Evolutionary conservation across 176 grass and related monocot genomes (phyloP), one percentile per base, ranked within the genome.

Genomic region (Aegilops tauschii): DNA sequence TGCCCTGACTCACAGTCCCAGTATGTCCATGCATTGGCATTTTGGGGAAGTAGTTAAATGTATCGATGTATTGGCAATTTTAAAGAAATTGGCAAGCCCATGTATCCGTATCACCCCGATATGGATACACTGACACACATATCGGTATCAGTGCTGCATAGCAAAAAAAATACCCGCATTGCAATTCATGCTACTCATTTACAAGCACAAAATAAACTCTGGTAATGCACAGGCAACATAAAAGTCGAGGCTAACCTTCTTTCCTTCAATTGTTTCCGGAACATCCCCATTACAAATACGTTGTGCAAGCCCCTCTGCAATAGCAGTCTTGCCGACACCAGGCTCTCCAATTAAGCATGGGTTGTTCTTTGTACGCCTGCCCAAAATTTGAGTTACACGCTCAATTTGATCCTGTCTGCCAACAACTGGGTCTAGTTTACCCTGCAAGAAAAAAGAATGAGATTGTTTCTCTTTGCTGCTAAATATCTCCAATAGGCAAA

Each of bases 201-300:
- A n/a, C 36, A 84, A 71, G 27, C 11, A 78, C 58, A 84, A 3
- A 5, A 1, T 13, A 49, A 76, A 73, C 10, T 50, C 16, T 11
- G 16, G 11, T 52, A 36, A 31, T 54, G 36, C 50, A 79, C 8
- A 82, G 20, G 72, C 78, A 63, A 83, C 30, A 68, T 9, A 18
- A 81, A 9, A 6, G 64, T 37, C 13, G 50, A 76, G 58, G 61
- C 80, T 77, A 84, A 98, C 96, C 92, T 96, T 96, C 85, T 99
- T 99, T 85, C 97, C 97, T 93, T 99, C 97, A 80, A 99, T 99
- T 25, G 97, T 99, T 90, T 99, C 97, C 35, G 97, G 97, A 85
- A 99, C 94, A 31, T 99, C 97, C 12, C 97, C 97, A 86, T 88
- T 94, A 52, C 86, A 11, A 87, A 99, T 99, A 56, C 92, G 93